Evolutionary conservation across 1,284 basidiomycete species (phyloP), one percentile per base, ranked within the genome.

Genomic region (Puccinia horiana): DNA sequence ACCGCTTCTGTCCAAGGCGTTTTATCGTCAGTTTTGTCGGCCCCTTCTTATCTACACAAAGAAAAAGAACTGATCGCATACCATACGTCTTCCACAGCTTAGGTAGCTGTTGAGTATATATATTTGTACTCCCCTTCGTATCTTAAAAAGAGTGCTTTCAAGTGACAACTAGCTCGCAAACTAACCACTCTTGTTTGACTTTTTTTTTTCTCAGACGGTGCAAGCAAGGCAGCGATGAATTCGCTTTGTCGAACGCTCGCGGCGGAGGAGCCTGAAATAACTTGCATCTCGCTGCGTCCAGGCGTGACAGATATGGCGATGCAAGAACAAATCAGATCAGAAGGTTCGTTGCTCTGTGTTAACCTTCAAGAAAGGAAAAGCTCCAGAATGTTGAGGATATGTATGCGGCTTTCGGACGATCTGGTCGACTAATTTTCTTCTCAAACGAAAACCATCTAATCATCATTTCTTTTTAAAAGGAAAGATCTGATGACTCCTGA

Each of bases 141-240:
- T 35, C 20, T 11, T 29, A 42, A 14, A n/a, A 29, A 26, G 5
- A 72, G 20, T 44, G 8, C 26, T n/a, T n/a, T n/a, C 37, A 42
- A 42, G 14, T 20, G 12, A 16, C 12, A 29, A 35, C 23, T 20
- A 5, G 11, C 61, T 40, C 44, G 26, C 47, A 29, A 32, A 54
- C 12, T n/a, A 5, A 37, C n/a, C 12, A 44, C 29, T 54, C 23
- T 74, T 49, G 29, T 44, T 35, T 29, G 9, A 32, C 6, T 23
- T 2, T 49, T 18, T 69, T 29, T 23, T 2, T 20, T 29, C 29
- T 37, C 72, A 81, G 79, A 81, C 35, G 73, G 73, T 32, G 40
- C 79, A 56, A 81, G 79, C 72, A 81, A 81, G 73, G 79, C 79
- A 18, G 79, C 79, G 12, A 67, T 81, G 58, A 81, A 81, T 58